Evolutionary conservation across 2,329 filamentous ascomycete genomes (phyloP).

Genomic region (Claviceps spartinae): DNA sequence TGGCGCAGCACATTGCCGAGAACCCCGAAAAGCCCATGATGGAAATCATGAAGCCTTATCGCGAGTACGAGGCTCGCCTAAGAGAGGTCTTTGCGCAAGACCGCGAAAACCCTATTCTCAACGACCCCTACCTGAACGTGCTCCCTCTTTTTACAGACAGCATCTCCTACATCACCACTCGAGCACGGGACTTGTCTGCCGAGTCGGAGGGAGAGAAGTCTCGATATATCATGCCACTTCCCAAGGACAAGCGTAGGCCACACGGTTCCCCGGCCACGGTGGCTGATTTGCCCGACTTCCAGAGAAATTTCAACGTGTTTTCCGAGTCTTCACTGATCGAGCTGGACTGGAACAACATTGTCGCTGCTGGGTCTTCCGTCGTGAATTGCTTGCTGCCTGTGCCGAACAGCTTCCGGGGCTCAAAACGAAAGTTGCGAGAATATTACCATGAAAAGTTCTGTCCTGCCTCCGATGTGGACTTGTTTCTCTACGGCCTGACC

Average conservation of each 20-base stretch:
- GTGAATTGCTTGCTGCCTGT: slow-evolving; percentile 66
- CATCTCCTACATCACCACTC: slow-evolving; percentile 44
- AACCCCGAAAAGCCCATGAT: slow-evolving; percentile 39
- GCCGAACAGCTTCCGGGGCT: slow-evolving; percentile 44
- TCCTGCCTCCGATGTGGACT: slow-evolving; percentile 74
- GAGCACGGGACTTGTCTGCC: slow-evolving; percentile 42
- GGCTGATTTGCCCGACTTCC: slow-evolving; percentile 53
- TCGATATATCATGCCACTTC: slow-evolving; percentile 57
- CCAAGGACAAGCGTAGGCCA: slow-evolving; percentile 44
- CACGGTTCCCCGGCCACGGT: slow-evolving; percentile 57
- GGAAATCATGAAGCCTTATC: slow-evolving; percentile 51
- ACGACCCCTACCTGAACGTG: slow-evolving; percentile 47
- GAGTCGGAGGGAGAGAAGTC: slow-evolving; percentile 49
- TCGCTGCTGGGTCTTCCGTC: slow-evolving; percentile 69
- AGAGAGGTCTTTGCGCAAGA: slow-evolving; percentile 58
- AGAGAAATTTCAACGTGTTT: slow-evolving; percentile 68
- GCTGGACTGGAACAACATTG: slow-evolving; percentile 69
- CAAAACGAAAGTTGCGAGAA: slow-evolving; percentile 49
- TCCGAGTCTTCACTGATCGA: slow-evolving; percentile 65
- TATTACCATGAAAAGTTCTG: slow-evolving; percentile 76
- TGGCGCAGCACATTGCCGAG: slow-evolving; percentile 39
- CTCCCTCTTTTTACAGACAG: slow-evolving; percentile 50
- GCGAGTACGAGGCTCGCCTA: slow-evolving; percentile 52
- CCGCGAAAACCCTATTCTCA: slow-evolving; percentile 41
- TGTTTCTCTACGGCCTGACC: slow-evolving; percentile 69